A percentile compares a stretch with the other conserved stretches of the same genome.
These are phyloP conservation scores for Geranium rotundifolium DNA, from an alignment of 345 rosid species.

Conservation along the genomic window DNA sequence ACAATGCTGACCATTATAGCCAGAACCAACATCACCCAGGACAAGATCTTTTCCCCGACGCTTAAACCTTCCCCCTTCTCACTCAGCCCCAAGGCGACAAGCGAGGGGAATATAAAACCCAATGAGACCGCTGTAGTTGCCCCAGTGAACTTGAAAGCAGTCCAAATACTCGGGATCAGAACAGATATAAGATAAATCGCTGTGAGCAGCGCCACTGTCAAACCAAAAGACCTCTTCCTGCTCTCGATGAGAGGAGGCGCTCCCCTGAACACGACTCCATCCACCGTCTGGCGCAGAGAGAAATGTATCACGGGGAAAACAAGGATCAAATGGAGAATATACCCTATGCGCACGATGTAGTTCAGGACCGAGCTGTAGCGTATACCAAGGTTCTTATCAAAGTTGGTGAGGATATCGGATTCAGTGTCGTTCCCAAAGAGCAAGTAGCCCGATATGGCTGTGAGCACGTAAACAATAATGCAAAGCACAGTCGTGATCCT, in stretches of 20 bases:
- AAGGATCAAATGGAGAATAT: constrained; percentile 82
- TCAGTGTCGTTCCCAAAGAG: constrained; percentile 84
- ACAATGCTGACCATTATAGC: constrained; percentile 61
- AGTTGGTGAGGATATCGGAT: constrained; percentile 74
- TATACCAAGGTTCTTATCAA: constrained; percentile 79
- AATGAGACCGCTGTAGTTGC: constrained; percentile 96
- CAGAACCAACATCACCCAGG: constrained; percentile 65
- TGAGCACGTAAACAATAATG: constrained; percentile 49
- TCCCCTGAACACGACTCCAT: constrained; percentile 50
- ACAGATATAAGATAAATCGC: constrained; percentile 74
- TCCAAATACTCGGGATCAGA: constrained; percentile 92
- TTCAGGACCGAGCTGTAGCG: constrained; percentile 69
- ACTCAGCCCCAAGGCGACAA: constrained; percentile 58
- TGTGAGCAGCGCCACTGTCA: constrained; percentile 47
- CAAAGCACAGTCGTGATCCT: constrained; percentile 74
- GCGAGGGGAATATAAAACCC: constrained; percentile 87
- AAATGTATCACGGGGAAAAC: constrained; percentile 97
- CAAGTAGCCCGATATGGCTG: constrained; percentile 75
- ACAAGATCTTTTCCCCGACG: constrained; percentile 30
- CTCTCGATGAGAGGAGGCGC: constrained; percentile 70
- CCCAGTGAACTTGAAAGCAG: constrained; percentile 94
- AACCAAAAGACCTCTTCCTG: constrained; percentile 58
- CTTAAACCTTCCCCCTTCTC: constrained; percentile 39
- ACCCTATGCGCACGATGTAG: constrained; percentile 76
- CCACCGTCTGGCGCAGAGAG: constrained; percentile 81